Evolutionary conservation across 2,329 filamentous ascomycete species (phyloP).

Genomic region (Leptographium procerum): DNA sequence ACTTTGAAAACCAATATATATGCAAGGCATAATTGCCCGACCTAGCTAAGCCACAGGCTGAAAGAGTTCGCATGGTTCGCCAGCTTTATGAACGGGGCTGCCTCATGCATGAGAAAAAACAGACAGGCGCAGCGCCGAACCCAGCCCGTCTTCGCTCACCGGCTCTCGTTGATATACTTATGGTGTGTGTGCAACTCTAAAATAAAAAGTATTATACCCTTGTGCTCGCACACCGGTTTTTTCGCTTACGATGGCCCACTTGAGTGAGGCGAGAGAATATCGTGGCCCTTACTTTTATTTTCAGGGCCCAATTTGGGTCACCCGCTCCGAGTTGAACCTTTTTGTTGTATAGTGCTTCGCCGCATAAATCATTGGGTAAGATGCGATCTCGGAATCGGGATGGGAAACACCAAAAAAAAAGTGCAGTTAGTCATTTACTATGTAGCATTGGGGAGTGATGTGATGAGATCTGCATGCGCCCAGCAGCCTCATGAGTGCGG

Average conservation of each 20-base stretch:
- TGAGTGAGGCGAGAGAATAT: neutral
- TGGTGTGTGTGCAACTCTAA: neutral
- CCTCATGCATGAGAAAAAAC: neutral
- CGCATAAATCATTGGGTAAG: neutral
- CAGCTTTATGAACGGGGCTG: neutral
- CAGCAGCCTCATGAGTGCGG: neutral
- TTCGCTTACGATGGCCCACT: neutral
- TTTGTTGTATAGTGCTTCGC: neutral
- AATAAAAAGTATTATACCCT: neutral
- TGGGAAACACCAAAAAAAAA: neutral
- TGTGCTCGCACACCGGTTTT: neutral
- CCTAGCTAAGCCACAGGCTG: too few species aligned
- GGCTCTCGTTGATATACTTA: neutral
- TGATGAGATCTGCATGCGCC: neutral
- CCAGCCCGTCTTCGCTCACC: neutral
- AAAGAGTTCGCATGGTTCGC: neutral
- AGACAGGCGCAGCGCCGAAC: neutral
- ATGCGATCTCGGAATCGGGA: neutral
- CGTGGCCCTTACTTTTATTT: neutral
- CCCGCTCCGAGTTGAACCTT: neutral
- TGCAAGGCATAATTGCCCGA: neutral
- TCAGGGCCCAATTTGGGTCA: neutral
- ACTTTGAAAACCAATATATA: too few species aligned
- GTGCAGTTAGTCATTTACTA: neutral
- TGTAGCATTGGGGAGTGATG: too few species aligned